A percentile compares a stretch with the other conserved stretches of the same genome.
These are phyloP conservation scores for Sistotremastrum niveocremeum DNA, from an alignment of 768 basidiomycete genomes.

Conservation along the genomic window DNA sequence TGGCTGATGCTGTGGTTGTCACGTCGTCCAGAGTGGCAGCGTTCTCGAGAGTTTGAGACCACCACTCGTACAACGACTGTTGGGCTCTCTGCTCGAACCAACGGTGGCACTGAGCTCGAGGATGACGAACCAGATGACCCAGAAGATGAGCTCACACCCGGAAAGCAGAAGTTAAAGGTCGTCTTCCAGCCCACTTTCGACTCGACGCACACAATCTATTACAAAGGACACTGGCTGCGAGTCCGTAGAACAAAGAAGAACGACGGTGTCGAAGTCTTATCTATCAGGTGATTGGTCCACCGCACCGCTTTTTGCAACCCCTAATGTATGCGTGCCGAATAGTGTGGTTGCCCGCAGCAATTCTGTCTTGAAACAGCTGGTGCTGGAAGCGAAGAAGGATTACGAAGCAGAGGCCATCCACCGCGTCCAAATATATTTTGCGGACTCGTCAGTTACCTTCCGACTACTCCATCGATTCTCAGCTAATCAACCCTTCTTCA, in stretches of 20 bases:
- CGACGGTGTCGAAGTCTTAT: conserved; percentile 61
- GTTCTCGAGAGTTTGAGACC: conserved; percentile 80
- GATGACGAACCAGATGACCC: conserved; percentile 29
- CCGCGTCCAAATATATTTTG: conserved; percentile 81
- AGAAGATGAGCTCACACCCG: conserved; percentile 23
- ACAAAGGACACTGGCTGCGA: conserved; percentile 72
- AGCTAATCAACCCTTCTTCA: not conserved
- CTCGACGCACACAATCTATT: conserved; percentile 82
- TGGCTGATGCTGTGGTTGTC: conserved; percentile 89
- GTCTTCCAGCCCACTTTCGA: conserved; percentile 83
- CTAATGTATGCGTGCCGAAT: conserved; percentile 2
- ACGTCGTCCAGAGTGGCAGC: conserved; percentile 77
- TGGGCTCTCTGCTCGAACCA: conserved; percentile 34
- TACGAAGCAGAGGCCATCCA: conserved; percentile 82
- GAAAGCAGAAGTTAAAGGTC: conserved; percentile 64
- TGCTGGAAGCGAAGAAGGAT: conserved; percentile 79
- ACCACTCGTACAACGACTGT: conserved; percentile 63
- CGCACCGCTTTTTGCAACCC: conserved; percentile 1
- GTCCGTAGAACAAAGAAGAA: conserved; percentile 57
- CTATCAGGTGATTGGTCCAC: conserved; percentile 46
- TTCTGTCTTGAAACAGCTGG: conserved; percentile 75
- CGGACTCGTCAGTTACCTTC: conserved; percentile 37
- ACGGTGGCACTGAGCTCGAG: conserved; percentile 39
- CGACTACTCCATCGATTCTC: not conserved
- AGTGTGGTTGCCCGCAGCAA: conserved; percentile 79